Percentiles rank a stretch among this genome's conserved stretches.
Conservation (phyloP, 768 basidiomycete genomes). For the Collybia sordida region DNA sequence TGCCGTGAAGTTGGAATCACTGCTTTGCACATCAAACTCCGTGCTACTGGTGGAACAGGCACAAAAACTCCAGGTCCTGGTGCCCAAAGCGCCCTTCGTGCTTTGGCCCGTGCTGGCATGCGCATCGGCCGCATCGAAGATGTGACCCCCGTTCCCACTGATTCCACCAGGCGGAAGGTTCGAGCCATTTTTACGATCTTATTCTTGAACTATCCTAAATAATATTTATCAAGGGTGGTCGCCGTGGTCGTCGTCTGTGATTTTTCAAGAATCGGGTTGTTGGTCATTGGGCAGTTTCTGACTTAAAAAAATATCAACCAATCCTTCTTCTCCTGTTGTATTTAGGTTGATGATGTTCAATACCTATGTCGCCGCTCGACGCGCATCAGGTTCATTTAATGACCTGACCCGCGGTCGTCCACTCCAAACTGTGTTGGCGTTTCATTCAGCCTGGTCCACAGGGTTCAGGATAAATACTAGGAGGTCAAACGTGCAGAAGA, state of each 20-base stretch:
- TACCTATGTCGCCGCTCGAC: slow-evolving; percentile 82
- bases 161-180: slow-evolving; percentile 97
- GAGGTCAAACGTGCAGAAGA: too few species aligned
- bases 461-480: too few species aligned
- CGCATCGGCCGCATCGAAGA: slow-evolving; percentile 98
- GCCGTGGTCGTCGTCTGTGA: slow-evolving; percentile 95
- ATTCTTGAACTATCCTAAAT: not conserved
- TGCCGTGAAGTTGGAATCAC: slow-evolving; percentile 99
- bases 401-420: slow-evolving; percentile 82
- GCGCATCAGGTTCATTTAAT: slow-evolving; percentile 66
- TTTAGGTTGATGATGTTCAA: slow-evolving; percentile 26
- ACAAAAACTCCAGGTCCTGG: slow-evolving; percentile 99
- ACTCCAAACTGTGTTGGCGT: slow-evolving; percentile 16
- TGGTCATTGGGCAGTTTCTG: slow-evolving; percentile 6
- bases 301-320: slow-evolving; percentile 8
- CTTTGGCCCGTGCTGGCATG: slow-evolving; percentile 98
- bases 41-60: slow-evolving; percentile 96
- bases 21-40: slow-evolving; percentile 98
- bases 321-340: slow-evolving; percentile 23
- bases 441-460: not conserved
- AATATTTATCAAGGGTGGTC: slow-evolving; percentile 75
- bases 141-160: slow-evolving; percentile 95
- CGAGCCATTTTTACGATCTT: slow-evolving; percentile 14
- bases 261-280: slow-evolving; percentile 16
- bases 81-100: slow-evolving; percentile 96